Evolutionary conservation across 805 yeast species (phyloP), one percentile per base, ranked within the genome.

Genomic region (Maudiozyma serrabonitensis): DNA sequence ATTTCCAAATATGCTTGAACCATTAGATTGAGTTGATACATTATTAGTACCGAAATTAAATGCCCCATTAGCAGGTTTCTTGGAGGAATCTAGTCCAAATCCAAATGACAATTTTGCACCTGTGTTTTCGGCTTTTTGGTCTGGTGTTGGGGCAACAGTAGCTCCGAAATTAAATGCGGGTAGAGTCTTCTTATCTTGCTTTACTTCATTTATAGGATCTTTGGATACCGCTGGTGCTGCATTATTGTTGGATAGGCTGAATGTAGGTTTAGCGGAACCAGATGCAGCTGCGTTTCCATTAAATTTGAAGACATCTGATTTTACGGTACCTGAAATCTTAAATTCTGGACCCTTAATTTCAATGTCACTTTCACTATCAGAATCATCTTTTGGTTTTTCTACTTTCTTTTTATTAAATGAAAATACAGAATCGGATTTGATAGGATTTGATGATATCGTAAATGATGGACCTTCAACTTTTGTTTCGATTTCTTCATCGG

Each of bases 391-490:
- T 16, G 57, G 54, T 12, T 54, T 46, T 2, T 55, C 54, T 40
- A 48, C 47, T 38, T 55, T 55, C 39, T 59, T 61, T 18, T 59
- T 52, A 31, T 68, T 63, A 50, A 79, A 73, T 28, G 72, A 69
- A 62, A 79, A 79, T 6, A 75, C 77, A n/a, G 80, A 71, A 49
- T 73, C 70, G 3, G 70, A 69, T 2, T 78, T 71, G 4, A 73
- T 73, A 48, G 82, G 82, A 28, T 75, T 71, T 28, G 69, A 58
- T 15, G 61, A 63, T 31, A 78, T 54, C 8, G 73, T 74, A 62
- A 87, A 87, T 13, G 72, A 66, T 19, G 95, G 95, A 1, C 95
- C 95, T 63, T 85, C 78, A 28, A 84, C 75, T 60, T 81, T 82
- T 25, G 81, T 66, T 37, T 80, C 85, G 19, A 80, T 80, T 34